A percentile compares a stretch with the other conserved stretches of the same genome.
Conservation (phyloP, 108 stramenopile genomes). For the Pseudonitzschia multistriata region DNA sequence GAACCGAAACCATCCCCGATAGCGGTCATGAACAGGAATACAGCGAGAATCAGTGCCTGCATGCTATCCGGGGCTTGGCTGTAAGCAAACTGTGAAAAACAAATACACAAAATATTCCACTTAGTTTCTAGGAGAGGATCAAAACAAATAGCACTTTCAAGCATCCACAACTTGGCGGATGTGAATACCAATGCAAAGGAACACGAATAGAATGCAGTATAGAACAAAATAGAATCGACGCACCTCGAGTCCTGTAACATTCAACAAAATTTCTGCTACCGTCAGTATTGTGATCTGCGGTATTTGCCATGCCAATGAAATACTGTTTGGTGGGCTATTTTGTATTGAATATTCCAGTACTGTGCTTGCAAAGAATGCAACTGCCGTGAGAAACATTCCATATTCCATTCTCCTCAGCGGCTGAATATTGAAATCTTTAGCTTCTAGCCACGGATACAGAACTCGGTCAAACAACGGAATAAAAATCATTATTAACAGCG, state of each 20-base stretch:
- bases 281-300: slow-evolving; percentile 67
- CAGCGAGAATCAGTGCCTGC: slow-evolving; percentile 42
- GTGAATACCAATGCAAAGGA: too few relatives aligned
- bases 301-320: slow-evolving; percentile 61
- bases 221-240: background rate
- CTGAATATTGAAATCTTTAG: slow-evolving; percentile 27
- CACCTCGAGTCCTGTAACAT: slow-evolving; percentile 55
- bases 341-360: slow-evolving; percentile 48
- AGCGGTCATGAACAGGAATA: slow-evolving; percentile 52
- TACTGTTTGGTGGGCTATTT: background rate
- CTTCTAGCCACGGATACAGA: slow-evolving; percentile 57
- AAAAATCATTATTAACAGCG: slow-evolving; percentile 57
- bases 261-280: slow-evolving; percentile 59
- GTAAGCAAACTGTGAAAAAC: slow-evolving; percentile 41
- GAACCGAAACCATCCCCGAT: slow-evolving; percentile 63
- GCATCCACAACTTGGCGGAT: too few relatives aligned
- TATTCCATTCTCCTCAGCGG: slow-evolving; percentile 51
- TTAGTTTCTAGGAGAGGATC: too few relatives aligned
- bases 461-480: slow-evolving; percentile 61
- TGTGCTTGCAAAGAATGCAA: slow-evolving; percentile 48
- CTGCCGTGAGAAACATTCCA: slow-evolving; percentile 60
- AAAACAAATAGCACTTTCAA: too few relatives aligned
- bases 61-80: slow-evolving; percentile 45
- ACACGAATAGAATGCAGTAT: background rate
- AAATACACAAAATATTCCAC: background rate